phyloP scores from a whole-genome alignment of 257 asterid species.

The Nicotiana benthamiana region DNA sequence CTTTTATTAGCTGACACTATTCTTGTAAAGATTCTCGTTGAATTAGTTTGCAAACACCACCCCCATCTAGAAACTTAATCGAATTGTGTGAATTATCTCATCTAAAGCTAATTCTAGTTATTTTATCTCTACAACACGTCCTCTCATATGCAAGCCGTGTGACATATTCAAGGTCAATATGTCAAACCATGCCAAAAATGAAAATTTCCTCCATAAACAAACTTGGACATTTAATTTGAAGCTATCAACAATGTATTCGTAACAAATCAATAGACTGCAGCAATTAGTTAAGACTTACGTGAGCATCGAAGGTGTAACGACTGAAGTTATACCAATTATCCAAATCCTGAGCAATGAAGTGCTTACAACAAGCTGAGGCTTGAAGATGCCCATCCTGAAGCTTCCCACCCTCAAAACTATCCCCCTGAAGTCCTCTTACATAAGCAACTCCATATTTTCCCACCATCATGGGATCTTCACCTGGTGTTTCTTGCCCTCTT shows the following conservation, averaged over 20 bases:
- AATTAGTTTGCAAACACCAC: neutral
- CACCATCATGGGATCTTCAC: constrained; percentile 31
- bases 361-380: constrained; percentile 77
- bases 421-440: constrained; percentile 76
- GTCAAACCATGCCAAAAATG: neutral
- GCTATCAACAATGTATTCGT: neutral
- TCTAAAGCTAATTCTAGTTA: neutral
- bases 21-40: neutral
- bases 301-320: constrained; percentile 52
- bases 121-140: neutral
- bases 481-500: constrained; percentile 37
- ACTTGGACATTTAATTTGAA: neutral
- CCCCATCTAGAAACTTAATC: neutral
- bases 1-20: too few species aligned
- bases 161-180: neutral
- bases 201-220: neutral
- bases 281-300: constrained; percentile 20
- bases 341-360: constrained; percentile 68
- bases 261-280: neutral
- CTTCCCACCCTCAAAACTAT: constrained; percentile 49
- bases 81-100: neutral
- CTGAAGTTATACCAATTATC: constrained; percentile 58
- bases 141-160: neutral
- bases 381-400: constrained; percentile 35
- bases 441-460: constrained; percentile 32